Evolutionary conservation across 805 yeast genomes (phyloP).

Genomic region (Candida sanyiensis): DNA sequence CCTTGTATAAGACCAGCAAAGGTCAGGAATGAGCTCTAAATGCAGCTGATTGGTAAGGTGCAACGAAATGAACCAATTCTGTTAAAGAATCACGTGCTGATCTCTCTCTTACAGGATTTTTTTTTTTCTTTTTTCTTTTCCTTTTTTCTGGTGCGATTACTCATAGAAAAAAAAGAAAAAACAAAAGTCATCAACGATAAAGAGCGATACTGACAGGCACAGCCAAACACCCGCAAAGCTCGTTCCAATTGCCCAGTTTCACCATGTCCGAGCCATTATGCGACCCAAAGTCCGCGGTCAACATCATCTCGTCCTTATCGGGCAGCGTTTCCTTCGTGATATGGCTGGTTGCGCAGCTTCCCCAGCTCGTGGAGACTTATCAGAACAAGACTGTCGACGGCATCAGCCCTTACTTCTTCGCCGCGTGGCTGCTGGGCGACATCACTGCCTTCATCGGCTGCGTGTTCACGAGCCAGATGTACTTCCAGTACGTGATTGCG

Average conservation of each 20-base stretch:
- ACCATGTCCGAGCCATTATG: slow-evolving; percentile 12
- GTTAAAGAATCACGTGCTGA: slow-evolving; percentile 1
- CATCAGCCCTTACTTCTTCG: slow-evolving; percentile 45
- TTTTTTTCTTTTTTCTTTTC: no score
- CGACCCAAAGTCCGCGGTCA: slow-evolving; percentile 11
- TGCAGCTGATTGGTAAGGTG: no score
- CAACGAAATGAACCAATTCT: no score
- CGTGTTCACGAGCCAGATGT: slow-evolving; percentile 64
- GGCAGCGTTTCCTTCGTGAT: slow-evolving; percentile 41
- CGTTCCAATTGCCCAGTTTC: background rate
- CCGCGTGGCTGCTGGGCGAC: slow-evolving; percentile 41
- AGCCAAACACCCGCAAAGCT: no score
- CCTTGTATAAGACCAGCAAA: slow-evolving; percentile 52
- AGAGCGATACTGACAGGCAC: no score
- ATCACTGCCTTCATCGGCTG: slow-evolving; percentile 61
- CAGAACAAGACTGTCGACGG: slow-evolving; percentile 56
- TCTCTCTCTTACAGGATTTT: no score
- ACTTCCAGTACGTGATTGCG: slow-evolving; percentile 74
- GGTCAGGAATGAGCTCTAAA: background rate
- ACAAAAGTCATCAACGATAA: background rate
- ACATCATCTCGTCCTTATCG: slow-evolving; percentile 30
- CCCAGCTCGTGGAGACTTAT: slow-evolving; percentile 53
- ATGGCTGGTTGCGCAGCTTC: slow-evolving; percentile 46
- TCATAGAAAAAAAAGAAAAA: background rate
- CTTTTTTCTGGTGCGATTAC: background rate